Evolutionary conservation across 805 yeast genomes (phyloP), one percentile per base, ranked within the genome.

Genomic region (Suhomyces prunicola): DNA sequence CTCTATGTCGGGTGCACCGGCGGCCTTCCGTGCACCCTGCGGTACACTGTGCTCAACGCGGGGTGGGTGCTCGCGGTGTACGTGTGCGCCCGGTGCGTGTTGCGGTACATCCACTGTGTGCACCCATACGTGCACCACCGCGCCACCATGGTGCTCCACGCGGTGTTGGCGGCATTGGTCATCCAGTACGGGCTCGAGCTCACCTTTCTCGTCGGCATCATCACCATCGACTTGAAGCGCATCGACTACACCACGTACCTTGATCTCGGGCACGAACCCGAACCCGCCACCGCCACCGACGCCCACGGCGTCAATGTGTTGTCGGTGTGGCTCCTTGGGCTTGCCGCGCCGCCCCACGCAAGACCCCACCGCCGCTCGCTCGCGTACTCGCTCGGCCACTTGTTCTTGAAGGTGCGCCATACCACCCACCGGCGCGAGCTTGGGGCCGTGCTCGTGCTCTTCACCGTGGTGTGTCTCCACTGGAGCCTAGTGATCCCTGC

Each of bases 151-250:
- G 3, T 57, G 71, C 17, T 23, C 53, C 19, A 50, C 66, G 36
- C 47, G 48, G 27, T 81, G 1, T 59, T 77, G 1, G 49, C 79
- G 27, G 78, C 85, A 0, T 58, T 87, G n/a, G 27, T 81, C 1
- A 66, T 85, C 40, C 89, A 87, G 57, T 87, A 83, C 61, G 52
- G 79, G 5, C 69, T 89, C 39, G 90, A 85, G 57, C 62, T 83
- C 47, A 81, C 92, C 1, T 88, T 76, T 65, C 80, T 88, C 54
- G 72, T 84, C 1, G 83, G 90, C 0, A 82, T 88, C 1, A 69
- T 88, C 29, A 77, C 86, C 15, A 80, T 89, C 39, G 96, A 90
- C 68, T 69, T 85, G 29, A 78, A 85, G 46, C 75, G 90, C 50
- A 65, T 80, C 26, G 92, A 86, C 58, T 73, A 86, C 15, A 79